Conservation (phyloP, 495 filamentous ascomycete species). For the Tuber brumale region DNA sequence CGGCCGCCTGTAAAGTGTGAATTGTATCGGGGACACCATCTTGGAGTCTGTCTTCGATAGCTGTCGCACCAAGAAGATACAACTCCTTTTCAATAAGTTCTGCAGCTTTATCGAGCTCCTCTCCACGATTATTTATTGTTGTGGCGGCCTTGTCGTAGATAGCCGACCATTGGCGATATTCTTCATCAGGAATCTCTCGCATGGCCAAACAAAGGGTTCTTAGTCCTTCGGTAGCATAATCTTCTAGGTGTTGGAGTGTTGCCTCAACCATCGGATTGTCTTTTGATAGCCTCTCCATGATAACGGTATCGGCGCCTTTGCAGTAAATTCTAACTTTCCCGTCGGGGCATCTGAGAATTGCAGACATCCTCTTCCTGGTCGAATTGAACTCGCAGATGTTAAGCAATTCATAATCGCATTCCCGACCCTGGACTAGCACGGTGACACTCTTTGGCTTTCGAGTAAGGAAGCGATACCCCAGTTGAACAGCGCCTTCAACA, state of each 20-base stretch:
- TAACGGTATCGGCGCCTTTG: conserved; percentile 98
- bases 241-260: conserved; percentile 89
- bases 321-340: conserved; percentile 88
- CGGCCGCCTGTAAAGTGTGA: conserved; percentile 90
- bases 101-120: conserved; percentile 94
- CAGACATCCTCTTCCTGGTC: conserved; percentile 94
- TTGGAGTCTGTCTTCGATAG: conserved; percentile 94
- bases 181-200: conserved; percentile 85
- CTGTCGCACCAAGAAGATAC: conserved; percentile 85
- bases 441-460: conserved; percentile 81
- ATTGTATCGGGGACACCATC: conserved; percentile 99
- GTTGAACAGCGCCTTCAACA: conserved; percentile 76
- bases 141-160: conserved; percentile 86
- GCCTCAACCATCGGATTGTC: conserved; percentile 75
- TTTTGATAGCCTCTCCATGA: conserved; percentile 72
- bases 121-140: conserved; percentile 83
- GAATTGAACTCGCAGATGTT: conserved; percentile 99
- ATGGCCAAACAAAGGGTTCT: conserved; percentile 92
- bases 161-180: conserved; percentile 80
- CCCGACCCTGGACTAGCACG: conserved; percentile 63
- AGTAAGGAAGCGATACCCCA: conserved; percentile 86
- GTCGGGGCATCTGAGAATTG: conserved; percentile 92
- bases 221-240: conserved; percentile 94
- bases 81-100: conserved; percentile 92
- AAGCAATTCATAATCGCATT: conserved; percentile 80